Conservation (phyloP, 192 early-diverging fungal species). For the Coemansia pectinata region DNA sequence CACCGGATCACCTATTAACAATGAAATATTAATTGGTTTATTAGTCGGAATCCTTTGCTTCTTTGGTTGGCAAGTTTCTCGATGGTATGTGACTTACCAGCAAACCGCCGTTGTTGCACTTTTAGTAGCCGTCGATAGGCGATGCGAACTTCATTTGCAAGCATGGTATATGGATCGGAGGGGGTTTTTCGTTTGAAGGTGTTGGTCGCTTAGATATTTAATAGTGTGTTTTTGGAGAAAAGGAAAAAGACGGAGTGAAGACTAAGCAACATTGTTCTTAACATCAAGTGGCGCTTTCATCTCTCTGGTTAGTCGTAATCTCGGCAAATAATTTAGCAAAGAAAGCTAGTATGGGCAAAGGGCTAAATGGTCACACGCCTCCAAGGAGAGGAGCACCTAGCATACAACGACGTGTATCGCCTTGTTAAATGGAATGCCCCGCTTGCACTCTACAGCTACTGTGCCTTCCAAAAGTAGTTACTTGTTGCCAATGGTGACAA, state of each 20-base stretch:
- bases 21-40: not conserved
- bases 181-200: not conserved
- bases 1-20: conserved; percentile 11
- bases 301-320: too few species aligned
- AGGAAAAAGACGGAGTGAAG: not conserved
- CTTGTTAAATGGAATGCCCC: too few species aligned
- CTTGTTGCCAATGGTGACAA: too few species aligned
- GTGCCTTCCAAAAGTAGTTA: too few species aligned
- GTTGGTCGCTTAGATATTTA: not conserved
- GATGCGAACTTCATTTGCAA: conserved; percentile 26
- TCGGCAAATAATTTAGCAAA: too few species aligned
- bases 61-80: not conserved
- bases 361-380: too few species aligned
- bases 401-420: too few species aligned
- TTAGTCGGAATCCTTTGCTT: not conserved
- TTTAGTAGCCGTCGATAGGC: conserved; percentile 43
- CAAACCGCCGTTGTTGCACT: conserved; percentile 34
- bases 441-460: too few species aligned
- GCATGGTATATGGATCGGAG: conserved; percentile 7
- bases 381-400: too few species aligned
- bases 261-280: too few species aligned
- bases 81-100: conserved; percentile 10
- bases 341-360: too few species aligned
- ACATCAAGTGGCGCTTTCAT: too few species aligned
- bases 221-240: not conserved